Conservation (phyloP, 2,329 filamentous ascomycete genomes). For the Colletotrichum sp. region DNA sequence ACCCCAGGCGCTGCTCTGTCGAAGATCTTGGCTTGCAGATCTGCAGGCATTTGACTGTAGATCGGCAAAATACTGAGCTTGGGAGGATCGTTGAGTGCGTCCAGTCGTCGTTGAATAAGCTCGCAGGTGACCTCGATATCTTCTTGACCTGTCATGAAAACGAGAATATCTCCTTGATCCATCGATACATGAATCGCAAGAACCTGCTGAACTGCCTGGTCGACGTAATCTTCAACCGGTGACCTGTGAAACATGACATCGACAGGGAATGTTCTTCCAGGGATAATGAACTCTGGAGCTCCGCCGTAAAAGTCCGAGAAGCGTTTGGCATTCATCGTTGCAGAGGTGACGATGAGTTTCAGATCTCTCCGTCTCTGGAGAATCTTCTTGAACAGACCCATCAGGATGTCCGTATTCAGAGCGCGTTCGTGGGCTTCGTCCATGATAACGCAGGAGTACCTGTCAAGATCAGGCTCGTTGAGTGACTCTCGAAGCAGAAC, state of each 20-base stretch:
- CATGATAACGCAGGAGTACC: constrained; percentile 99
- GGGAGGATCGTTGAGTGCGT: constrained; percentile 90
- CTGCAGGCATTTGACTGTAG: constrained; percentile 99
- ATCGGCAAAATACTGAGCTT: constrained; percentile 95
- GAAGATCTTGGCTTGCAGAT: constrained; percentile 97
- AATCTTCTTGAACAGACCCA: constrained; percentile 98
- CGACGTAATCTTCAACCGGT: constrained; percentile 96
- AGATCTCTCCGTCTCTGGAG: constrained; percentile 86
- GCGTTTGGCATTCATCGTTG: constrained; percentile 96
- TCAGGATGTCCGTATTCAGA: constrained; percentile 94
- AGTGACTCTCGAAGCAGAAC: constrained; percentile 92
- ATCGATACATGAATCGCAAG: constrained; percentile 96
- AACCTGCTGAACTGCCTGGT: constrained; percentile 94
- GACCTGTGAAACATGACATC: constrained; percentile 95
- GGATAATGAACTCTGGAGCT: constrained; percentile 95
- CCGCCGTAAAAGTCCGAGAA: constrained; percentile 97
- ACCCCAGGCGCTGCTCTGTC: constrained; percentile 89
- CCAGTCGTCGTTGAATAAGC: constrained; percentile 83
- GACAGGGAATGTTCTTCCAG: constrained; percentile 94
- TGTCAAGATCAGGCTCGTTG: constrained; percentile 89
- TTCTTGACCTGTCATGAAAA: constrained; percentile 99
- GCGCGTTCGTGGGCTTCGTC: constrained; percentile 98
- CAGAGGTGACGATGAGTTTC: constrained; percentile 96
- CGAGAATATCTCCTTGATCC: constrained; percentile 88
- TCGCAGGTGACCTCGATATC: constrained; percentile 98